Evolutionary conservation across 2,329 filamentous ascomycete genomes (phyloP).

Genomic region (Hortaea sp.): DNA sequence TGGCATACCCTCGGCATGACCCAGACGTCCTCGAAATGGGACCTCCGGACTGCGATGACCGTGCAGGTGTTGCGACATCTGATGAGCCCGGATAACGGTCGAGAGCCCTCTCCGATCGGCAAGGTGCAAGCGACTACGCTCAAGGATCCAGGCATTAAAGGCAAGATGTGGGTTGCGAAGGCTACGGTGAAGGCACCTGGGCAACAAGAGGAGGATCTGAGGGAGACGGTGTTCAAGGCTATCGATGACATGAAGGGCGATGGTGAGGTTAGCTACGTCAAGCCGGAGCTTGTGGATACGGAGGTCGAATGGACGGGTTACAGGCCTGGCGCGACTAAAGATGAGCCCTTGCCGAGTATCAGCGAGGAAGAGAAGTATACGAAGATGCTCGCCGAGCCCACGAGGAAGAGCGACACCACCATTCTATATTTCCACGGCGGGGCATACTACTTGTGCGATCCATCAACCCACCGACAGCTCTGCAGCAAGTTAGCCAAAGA

Average conservation of each 20-base stretch:
- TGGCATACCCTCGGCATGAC: conserved; percentile 59
- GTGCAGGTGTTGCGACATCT: conserved; percentile 63
- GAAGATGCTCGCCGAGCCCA: conserved; percentile 56
- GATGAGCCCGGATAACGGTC: conserved; percentile 29
- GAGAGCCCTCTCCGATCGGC: conserved; percentile 42
- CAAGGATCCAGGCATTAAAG: conserved; percentile 60
- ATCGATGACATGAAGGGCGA: conserved; percentile 45
- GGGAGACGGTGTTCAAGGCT: conserved; percentile 47
- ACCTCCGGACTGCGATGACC: conserved; percentile 63
- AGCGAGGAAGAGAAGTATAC: conserved; percentile 56
- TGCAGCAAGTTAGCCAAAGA: conserved; percentile 54
- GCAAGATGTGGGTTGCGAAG: conserved; percentile 70
- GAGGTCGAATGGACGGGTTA: conserved; percentile 72
- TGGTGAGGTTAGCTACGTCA: conserved; percentile 27
- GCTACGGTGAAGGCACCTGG: conserved; percentile 51
- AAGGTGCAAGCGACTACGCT: conserved; percentile 54
- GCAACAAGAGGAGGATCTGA: conserved; percentile 39
- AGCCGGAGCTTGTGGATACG: conserved; percentile 47
- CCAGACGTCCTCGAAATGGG: conserved; percentile 63
- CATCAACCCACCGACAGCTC: conserved; percentile 51
- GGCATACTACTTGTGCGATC: conserved; percentile 63
- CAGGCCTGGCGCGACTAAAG: conserved; percentile 42
- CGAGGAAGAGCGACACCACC: conserved; percentile 45
- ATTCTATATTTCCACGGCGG: conserved; percentile 69
- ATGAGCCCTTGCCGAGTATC: conserved; percentile 44